Evolutionary conservation across 2,329 filamentous ascomycete genomes (phyloP).

Genomic region (Microsporum ferrugineum): DNA sequence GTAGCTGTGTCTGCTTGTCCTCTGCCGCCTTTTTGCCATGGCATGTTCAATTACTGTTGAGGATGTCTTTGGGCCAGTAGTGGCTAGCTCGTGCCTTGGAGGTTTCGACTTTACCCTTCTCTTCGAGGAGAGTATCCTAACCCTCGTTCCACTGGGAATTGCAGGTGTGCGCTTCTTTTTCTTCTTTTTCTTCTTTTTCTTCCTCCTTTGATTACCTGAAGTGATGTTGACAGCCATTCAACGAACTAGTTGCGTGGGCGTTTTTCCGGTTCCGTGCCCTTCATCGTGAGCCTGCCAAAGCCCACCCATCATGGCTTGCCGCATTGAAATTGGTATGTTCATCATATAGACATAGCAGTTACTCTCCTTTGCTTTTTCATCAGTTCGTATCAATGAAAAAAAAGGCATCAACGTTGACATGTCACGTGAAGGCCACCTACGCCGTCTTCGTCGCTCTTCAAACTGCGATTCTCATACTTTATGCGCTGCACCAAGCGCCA

Average conservation of each 20-base stretch:
- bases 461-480: not conserved
- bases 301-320: not conserved
- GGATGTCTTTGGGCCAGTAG: conserved; percentile 20
- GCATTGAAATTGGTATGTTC: not conserved
- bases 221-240: not conserved
- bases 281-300: not conserved
- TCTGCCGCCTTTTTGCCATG: conserved; percentile 1
- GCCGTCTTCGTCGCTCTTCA: not conserved
- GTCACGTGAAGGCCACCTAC: not conserved
- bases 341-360: not conserved
- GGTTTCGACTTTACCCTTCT: conserved; percentile 25
- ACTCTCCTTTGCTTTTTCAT: not conserved
- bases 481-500: not conserved
- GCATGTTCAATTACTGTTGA: conserved; percentile 12
- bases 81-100: conserved; percentile 17
- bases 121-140: conserved; percentile 23
- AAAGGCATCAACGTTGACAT: not conserved
- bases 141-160: conserved; percentile 8
- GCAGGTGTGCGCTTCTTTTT: not conserved
- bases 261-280: not conserved
- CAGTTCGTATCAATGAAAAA: not conserved
- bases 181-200: no score
- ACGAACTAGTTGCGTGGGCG: not conserved
- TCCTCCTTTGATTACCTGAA: not conserved
- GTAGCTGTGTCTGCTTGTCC: not conserved